These are phyloP conservation scores for Leccinum aurantiacum DNA, from an alignment of 768 basidiomycete species.

Conservation along the genomic window DNA sequence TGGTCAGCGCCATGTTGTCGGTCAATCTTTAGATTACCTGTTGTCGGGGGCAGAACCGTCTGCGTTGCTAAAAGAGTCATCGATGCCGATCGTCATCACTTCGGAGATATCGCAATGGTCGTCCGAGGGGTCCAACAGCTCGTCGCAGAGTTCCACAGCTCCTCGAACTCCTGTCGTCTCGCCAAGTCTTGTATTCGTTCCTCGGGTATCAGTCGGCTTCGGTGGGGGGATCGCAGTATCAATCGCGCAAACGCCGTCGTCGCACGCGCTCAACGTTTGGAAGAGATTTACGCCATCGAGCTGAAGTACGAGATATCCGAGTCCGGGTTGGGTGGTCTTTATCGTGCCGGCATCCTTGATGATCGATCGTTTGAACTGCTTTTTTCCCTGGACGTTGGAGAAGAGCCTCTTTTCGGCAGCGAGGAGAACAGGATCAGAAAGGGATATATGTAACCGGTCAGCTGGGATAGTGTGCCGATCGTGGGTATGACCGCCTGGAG, in stretches of 20 bases:
- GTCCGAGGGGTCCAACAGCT: background rate
- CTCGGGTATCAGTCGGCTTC: background rate
- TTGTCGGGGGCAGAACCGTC: background rate
- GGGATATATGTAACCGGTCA: constrained; percentile 20
- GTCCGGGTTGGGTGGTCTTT: background rate
- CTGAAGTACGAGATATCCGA: background rate
- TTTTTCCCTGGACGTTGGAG: background rate
- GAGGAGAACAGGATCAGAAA: constrained; percentile 26
- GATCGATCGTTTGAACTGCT: background rate
- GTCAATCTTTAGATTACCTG: constrained; percentile 13
- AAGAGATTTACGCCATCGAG: constrained; percentile 1
- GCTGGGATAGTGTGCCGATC: constrained; percentile 12
- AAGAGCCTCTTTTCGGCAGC: constrained; percentile 16
- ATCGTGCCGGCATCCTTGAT: constrained; percentile 1
- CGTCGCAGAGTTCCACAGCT: background rate
- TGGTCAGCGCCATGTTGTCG: background rate
- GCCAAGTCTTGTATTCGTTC: background rate
- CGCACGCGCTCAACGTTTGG: background rate
- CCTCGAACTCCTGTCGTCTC: background rate
- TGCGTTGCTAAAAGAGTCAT: background rate
- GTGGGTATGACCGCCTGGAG: constrained; percentile 14
- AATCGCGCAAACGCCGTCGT: background rate
- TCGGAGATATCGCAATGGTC: constrained; percentile 13
- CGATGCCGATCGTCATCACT: background rate
- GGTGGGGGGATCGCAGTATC: background rate